A percentile compares a stretch with the other conserved stretches of the same genome.
Conservation (phyloP, 1,284 basidiomycete genomes). For the Ustilago vetiveriae region DNA sequence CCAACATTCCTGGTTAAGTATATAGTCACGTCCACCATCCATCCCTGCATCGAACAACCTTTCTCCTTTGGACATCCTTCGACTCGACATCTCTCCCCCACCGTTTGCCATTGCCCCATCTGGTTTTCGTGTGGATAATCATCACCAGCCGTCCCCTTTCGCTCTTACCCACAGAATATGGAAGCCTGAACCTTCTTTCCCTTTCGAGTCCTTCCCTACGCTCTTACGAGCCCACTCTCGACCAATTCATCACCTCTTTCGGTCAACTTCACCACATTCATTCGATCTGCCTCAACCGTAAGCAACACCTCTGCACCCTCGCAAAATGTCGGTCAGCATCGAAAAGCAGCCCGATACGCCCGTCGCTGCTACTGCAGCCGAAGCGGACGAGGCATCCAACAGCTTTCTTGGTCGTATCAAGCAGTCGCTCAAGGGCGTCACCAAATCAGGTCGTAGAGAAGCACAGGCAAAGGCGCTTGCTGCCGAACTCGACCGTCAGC, state of each 20-base stretch:
- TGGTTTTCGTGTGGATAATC: no score
- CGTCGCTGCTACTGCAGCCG: not conserved
- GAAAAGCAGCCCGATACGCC: conserved; percentile 16
- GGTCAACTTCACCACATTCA: no score
- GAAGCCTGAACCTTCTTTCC: conserved; percentile 13
- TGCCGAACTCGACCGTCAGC: conserved; percentile 47
- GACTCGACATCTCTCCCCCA: not conserved
- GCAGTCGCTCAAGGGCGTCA: conserved; percentile 34
- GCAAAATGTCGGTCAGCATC: conserved; percentile 7
- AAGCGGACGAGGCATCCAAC: not conserved
- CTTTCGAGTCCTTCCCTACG: not conserved
- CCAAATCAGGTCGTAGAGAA: conserved; percentile 40
- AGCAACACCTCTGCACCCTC: no score
- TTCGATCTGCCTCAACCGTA: not conserved
- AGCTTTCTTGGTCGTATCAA: conserved; percentile 41
- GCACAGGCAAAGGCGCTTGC: conserved; percentile 50
- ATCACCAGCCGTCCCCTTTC: not conserved
- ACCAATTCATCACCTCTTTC: no score
- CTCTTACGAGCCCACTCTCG: conserved; percentile 9
- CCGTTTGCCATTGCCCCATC: no score
- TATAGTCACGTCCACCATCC: conserved; percentile 9
- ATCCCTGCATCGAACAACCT: not conserved
- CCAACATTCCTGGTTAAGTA: conserved; percentile 1
- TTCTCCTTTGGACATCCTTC: not conserved
- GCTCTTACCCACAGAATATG: conserved; percentile 11